Percentiles rank a stretch among this genome's conserved stretches.
Conservation (phyloP, 805 yeast genomes). For the Cyberlindnera suaveolens region DNA sequence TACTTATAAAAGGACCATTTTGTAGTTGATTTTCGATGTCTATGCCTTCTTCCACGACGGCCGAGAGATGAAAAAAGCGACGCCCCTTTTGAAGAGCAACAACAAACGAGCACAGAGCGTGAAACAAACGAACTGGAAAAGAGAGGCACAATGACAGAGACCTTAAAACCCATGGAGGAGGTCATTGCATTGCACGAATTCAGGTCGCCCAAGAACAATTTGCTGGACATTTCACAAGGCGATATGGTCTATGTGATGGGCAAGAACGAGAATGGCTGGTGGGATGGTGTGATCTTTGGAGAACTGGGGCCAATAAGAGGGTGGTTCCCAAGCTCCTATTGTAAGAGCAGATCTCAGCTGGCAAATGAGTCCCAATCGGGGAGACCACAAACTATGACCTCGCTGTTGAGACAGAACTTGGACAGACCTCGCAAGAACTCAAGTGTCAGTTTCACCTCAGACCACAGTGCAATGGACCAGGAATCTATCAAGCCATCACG, state of each 20-base stretch:
- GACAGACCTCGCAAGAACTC: constrained; percentile 38
- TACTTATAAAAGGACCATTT: not conserved
- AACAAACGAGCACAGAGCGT: not conserved
- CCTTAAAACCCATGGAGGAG: constrained; percentile 39
- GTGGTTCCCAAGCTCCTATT: constrained; percentile 77
- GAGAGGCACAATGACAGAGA: not conserved
- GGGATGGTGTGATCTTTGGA: constrained; percentile 63
- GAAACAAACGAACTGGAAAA: not conserved
- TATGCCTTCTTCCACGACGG: too few relatives aligned
- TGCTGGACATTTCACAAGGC: constrained; percentile 51
- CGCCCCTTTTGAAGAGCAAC: too few relatives aligned
- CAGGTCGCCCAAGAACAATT: constrained; percentile 44
- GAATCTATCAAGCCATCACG: not conserved
- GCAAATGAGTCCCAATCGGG: constrained; percentile 1
- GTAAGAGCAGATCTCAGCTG: constrained; percentile 18
- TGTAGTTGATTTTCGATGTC: too few relatives aligned
- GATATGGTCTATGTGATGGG: constrained; percentile 66
- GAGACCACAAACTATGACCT: constrained; percentile 7
- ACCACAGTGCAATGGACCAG: constrained; percentile 1
- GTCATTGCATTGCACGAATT: constrained; percentile 55
- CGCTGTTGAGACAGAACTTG: constrained; percentile 20
- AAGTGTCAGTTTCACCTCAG: constrained; percentile 41
- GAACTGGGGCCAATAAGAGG: constrained; percentile 46
- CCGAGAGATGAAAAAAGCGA: too few relatives aligned
- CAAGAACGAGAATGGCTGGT: constrained; percentile 69